Base-by-base conservation (phyloP, 164 flowering plant genomes). In the Vitis rupestris region DNA sequence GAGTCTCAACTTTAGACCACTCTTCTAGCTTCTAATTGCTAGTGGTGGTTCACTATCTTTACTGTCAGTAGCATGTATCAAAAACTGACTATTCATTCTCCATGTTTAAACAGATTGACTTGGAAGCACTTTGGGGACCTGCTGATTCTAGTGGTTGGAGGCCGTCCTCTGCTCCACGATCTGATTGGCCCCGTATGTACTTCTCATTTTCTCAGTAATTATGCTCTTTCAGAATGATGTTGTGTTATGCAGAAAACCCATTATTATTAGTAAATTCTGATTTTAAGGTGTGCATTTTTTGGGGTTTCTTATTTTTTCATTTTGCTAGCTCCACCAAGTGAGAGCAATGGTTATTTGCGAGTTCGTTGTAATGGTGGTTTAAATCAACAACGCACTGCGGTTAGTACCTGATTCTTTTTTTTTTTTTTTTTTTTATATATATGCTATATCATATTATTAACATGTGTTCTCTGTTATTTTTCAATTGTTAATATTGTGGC, bases 291-390 rank as follows among this genome's bases (percentile, higher is more conserved):
- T 14, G 13, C 4, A 13, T 44, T n/a, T n/a, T 49, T 49, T 37
- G n/a, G 60, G 1, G 17, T 60, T 44, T 19, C 9, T 56, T 61
- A n/a, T 13, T 10, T 10, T 37, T 60, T 5, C 47, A 17, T 57
- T 70, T 11, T 76, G 70, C 64, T 90, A 90, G 97, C 98, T 74
- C 99, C 98, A 74, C 89, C 98, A 58, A 75, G 13, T 67, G 87
- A 93, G 80, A 87, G 75, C 67, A 96, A 84, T 81, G 98, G 98
- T 17, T 96, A 89, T 79, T 75, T 93, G 69, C 87, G 89, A 64
- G 97, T 96, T 77, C 95, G 98, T 27, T 93, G 98, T 76, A 93
- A 92, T 78, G 99, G 99, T 68, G 99, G 99, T 69, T 79, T 96
- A 61, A 96, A 93, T 81, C 99, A 96, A 80, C 99, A 96, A 75